Percentiles rank a stretch among this genome's conserved stretches.
These are phyloP conservation scores for Backusella liffmaniae DNA, from an alignment of 192 early-diverging fungal species.

Conservation along the genomic window DNA sequence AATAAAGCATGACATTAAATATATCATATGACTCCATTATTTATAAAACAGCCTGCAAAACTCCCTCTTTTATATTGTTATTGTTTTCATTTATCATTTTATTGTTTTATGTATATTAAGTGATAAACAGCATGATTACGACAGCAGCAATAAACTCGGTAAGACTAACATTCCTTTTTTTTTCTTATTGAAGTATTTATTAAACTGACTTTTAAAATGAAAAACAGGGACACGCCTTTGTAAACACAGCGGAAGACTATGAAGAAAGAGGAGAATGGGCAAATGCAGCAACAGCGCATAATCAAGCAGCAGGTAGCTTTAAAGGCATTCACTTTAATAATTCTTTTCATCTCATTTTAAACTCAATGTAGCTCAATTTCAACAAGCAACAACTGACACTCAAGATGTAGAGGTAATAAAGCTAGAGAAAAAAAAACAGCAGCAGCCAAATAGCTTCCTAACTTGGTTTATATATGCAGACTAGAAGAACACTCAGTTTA, in stretches of 20 bases:
- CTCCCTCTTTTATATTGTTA: not conserved
- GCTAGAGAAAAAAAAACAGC: not conserved
- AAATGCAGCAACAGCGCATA: slow-evolving; percentile 64
- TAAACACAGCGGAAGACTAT: slow-evolving; percentile 59
- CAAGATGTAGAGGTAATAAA: slow-evolving; percentile 53
- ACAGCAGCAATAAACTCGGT: not conserved
- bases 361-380: slow-evolving; percentile 48
- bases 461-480: slow-evolving; percentile 34
- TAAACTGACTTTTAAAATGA: slow-evolving; percentile 19
- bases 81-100: not conserved
- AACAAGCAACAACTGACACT: slow-evolving; percentile 54
- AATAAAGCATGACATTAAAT: not conserved
- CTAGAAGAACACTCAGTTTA: slow-evolving; percentile 62
- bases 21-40: not conserved
- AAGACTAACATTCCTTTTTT: not conserved
- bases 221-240: slow-evolving; percentile 63
- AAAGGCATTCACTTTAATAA: not conserved
- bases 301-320: slow-evolving; percentile 61
- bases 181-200: not conserved
- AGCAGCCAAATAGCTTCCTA: not conserved
- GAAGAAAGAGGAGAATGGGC: slow-evolving; percentile 53
- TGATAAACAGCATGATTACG: slow-evolving; percentile 5
- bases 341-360: not conserved
- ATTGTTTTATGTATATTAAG: not conserved
- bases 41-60: not conserved